phyloP scores from a whole-genome alignment of 2,329 filamentous ascomycete genomes.

The Microdochium trichocladiopsis region DNA sequence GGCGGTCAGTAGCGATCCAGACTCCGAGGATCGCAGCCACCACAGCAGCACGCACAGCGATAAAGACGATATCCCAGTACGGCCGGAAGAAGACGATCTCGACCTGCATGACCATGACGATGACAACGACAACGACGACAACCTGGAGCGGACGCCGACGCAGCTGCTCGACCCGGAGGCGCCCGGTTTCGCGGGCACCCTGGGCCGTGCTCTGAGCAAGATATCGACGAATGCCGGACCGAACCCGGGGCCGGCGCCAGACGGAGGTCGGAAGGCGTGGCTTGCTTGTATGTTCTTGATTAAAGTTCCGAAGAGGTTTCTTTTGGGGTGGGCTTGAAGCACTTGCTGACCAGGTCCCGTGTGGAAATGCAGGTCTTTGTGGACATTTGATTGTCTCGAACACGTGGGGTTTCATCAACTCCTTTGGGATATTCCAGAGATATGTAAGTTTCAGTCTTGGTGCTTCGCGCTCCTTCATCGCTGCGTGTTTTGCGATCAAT shows the following conservation, averaged over 20 bases:
- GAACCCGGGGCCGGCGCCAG: conserved; percentile 39
- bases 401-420: conserved; percentile 48
- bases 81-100: no score
- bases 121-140: neutral
- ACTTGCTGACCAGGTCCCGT: no score
- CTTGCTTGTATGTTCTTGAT: conserved; percentile 25
- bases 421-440: conserved; percentile 48
- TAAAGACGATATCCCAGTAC: no score
- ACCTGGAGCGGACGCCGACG: conserved; percentile 3
- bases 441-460: conserved; percentile 15
- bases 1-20: neutral
- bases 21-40: neutral
- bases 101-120: neutral
- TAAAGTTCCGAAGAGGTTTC: no score
- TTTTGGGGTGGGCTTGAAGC: neutral
- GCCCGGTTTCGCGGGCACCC: conserved; percentile 14
- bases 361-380: conserved; percentile 24
- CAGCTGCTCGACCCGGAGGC: conserved; percentile 16
- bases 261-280: conserved; percentile 43
- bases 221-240: conserved; percentile 30
- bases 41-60: neutral
- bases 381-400: conserved; percentile 41
- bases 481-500: no score
- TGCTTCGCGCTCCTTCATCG: no score
- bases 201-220: conserved; percentile 31